These are phyloP conservation scores for Zopfia rhizophila DNA, from an alignment of 2,329 filamentous ascomycete genomes.

Conservation along the genomic window DNA sequence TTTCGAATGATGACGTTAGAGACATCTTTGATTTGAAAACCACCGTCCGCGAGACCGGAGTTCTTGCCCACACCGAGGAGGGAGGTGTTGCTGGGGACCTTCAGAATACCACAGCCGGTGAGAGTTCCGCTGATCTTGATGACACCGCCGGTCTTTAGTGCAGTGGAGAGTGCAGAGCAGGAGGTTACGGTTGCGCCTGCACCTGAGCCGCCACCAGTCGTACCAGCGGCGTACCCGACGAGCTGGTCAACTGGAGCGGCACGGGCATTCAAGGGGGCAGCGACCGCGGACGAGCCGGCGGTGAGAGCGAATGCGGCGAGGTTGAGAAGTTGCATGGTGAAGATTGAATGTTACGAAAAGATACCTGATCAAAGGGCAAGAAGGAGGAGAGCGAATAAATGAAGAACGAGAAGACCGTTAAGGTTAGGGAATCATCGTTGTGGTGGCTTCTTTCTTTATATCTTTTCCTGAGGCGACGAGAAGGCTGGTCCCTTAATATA, in stretches of 20 bases:
- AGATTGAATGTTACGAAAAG: no score
- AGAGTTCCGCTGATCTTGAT: constrained; percentile 47
- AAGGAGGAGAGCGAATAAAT: no score
- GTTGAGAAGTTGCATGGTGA: constrained; percentile 41
- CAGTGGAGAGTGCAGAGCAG: constrained; percentile 61
- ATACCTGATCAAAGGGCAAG: no score
- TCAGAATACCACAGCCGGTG: constrained; percentile 44
- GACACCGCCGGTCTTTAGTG: constrained; percentile 53
- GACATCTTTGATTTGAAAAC: constrained; percentile 63
- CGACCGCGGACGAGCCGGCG: constrained; percentile 36
- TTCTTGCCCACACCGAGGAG: constrained; percentile 55
- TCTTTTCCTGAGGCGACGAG: no score
- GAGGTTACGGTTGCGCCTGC: constrained; percentile 65
- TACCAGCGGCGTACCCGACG: constrained; percentile 62
- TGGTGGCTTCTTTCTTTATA: no score
- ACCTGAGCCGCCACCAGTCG: constrained; percentile 66
- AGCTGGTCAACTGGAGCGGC: constrained; percentile 43
- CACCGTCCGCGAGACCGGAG: constrained; percentile 56
- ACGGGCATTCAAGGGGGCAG: constrained; percentile 34
- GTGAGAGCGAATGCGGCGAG: constrained; percentile 35
- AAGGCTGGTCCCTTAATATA: no score
- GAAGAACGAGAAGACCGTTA: no score
- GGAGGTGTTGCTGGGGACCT: constrained; percentile 37
- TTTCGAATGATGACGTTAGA: constrained; percentile 72
- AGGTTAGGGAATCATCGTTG: no score